Base-by-base conservation (phyloP, 73 alveolate genomes). In the Stentor roeselii region DNA sequence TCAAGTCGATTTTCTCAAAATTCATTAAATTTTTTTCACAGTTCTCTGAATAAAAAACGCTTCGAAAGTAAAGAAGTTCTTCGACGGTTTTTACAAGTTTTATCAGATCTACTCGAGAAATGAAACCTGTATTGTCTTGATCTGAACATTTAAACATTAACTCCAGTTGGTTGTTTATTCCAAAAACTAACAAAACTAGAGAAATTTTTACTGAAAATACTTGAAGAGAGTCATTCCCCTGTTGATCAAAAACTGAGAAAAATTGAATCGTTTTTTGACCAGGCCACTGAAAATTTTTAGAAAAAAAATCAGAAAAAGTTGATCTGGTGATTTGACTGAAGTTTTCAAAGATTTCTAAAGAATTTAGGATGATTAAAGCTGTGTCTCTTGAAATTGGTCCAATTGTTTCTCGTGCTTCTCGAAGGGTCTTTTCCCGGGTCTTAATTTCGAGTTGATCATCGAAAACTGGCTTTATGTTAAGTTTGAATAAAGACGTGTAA, bases 211-310 rank as follows among this genome's bases (percentile, higher is more conserved):
- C 11, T 27, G 80, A 21, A 1, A 67, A 67, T 21, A 34, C 80
- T 21, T n/a, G 27, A 2, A 67, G 27, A 21, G 41, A n/a, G 41
- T 67, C 80, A 2, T 67, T 67, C 34, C 80, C 80, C 21, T 67
- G 21, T 21, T 67, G 80, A 2, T 67, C 80, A 34, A 67, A 67
- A 21, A 32, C 11, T n/a, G 11, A 14, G 34, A 30, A 67, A 67
- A 67, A 21, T 21, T 34, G 37, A n/a, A 67, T n/a, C 21, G 41
- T 40, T 34, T n/a, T 67, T 40, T 67, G 37, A 11, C 27, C 27
- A 67, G 37, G 42, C 42, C 80, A 67, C n/a, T 30, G 21, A 21
- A 67, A 67, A 67, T 67, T 67, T 34, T 67, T 67, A 21, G 41
- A 21, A 32, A 34, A 36, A 21, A 67, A 21, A 21, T 21, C 34